Evolutionary conservation across 78 protist species (phyloP).

Genomic region (Emiliania huxleyi): DNA sequence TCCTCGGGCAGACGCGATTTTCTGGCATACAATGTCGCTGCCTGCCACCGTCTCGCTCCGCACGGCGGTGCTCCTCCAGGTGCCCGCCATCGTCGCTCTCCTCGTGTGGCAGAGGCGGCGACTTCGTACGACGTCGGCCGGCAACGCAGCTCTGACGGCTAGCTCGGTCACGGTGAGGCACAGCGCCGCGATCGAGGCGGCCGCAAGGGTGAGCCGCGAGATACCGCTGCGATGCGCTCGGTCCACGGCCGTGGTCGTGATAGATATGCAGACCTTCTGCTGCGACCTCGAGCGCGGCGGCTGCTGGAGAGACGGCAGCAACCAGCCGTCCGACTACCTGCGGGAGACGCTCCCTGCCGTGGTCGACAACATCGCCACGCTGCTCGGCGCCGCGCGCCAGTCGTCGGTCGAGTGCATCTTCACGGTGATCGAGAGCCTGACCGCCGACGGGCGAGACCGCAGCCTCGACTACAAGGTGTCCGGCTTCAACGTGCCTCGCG

Average conservation of each 20-base stretch:
- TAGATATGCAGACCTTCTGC: background rate
- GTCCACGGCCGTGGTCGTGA: background rate
- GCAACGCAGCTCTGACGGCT: too few relatives aligned
- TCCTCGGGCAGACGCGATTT: too few relatives aligned
- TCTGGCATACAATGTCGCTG: too few relatives aligned
- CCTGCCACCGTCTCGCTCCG: too few relatives aligned
- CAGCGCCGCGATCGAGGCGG: too few relatives aligned
- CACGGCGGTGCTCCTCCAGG: too few relatives aligned
- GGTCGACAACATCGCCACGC: background rate
- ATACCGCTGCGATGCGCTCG: too few relatives aligned
- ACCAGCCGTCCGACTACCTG: background rate
- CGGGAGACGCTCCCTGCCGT: background rate
- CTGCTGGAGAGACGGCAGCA: background rate
- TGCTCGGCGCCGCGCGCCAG: background rate
- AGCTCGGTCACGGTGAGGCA: too few relatives aligned
- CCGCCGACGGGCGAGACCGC: background rate
- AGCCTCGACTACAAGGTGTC: slow-evolving; percentile 27
- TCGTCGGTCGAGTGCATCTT: background rate
- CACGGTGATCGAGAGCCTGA: slow-evolving; percentile 8
- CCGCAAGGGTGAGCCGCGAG: too few relatives aligned
- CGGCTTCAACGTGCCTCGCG: slow-evolving; percentile 5
- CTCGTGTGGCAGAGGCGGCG: too few relatives aligned
- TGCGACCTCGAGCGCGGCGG: background rate
- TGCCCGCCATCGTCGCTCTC: too few relatives aligned
- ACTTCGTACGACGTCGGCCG: too few relatives aligned